Conservation (phyloP, 257 asterid species). For the Ligustrum vulgare region DNA sequence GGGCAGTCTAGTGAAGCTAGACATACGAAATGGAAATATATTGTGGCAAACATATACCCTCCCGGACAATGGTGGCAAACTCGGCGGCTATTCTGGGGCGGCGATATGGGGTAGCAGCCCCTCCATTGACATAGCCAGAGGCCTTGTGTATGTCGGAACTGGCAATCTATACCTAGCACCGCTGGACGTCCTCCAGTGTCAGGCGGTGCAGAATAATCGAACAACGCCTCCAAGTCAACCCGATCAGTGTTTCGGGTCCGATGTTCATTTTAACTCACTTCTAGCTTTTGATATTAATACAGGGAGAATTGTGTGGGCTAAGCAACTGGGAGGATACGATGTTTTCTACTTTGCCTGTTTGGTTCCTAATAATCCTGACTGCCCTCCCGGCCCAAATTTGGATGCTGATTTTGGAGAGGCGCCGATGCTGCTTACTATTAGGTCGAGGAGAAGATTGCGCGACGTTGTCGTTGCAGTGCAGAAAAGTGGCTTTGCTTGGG, state of each 20-base stretch:
- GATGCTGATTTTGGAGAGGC: slow-evolving; percentile 93
- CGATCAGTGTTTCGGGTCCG: slow-evolving; percentile 53
- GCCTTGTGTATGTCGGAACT: slow-evolving; percentile 53
- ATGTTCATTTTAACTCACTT: slow-evolving; percentile 58
- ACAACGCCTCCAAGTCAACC: slow-evolving; percentile 47
- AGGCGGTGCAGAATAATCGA: slow-evolving; percentile 48
- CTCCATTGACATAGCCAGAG: slow-evolving; percentile 44
- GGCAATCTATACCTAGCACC: slow-evolving; percentile 76
- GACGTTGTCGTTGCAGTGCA: slow-evolving; percentile 74
- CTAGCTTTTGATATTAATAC: slow-evolving; percentile 50
- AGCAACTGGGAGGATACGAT: slow-evolving; percentile 60
- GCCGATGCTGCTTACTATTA: slow-evolving; percentile 55
- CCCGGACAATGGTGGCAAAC: slow-evolving; percentile 61
- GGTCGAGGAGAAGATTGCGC: slow-evolving; percentile 28
- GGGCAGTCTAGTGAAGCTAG: slow-evolving; percentile 70
- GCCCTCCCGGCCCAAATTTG: slow-evolving; percentile 68
- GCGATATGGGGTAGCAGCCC: slow-evolving; percentile 90
- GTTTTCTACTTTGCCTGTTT: slow-evolving; percentile 61
- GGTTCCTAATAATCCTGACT: slow-evolving; percentile 63
- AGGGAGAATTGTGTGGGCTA: slow-evolving; percentile 58
- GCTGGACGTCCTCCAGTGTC: slow-evolving; percentile 48
- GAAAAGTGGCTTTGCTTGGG: slow-evolving; percentile 79
- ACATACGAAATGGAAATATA: slow-evolving; percentile 47
- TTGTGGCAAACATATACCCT: slow-evolving; percentile 74
- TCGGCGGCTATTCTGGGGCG: slow-evolving; percentile 63